Evolutionary conservation across 495 filamentous ascomycete genomes (phyloP), one percentile per base, ranked within the genome.

Genomic region (Penicillium pulvis): DNA sequence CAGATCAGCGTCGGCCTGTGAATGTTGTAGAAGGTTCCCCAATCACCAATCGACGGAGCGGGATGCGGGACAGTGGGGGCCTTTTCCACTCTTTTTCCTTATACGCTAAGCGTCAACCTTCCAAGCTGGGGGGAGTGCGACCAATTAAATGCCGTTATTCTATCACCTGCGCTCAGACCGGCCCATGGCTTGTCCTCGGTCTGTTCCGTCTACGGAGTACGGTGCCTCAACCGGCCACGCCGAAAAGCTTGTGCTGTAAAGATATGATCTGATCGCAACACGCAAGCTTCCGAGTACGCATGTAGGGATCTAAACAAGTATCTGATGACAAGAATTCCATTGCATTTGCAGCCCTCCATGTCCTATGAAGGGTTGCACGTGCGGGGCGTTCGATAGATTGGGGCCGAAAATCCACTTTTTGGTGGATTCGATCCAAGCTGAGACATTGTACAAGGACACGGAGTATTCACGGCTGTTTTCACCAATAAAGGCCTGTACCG

Each of bases 81-180:
- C 20, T 24, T 47, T 47, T 48, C 43, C 43, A 56, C 30, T 7
- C 17, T 48, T 46, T 14, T 48, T 24, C 2, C 28, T 7, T 43
- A 19, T 16, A 14, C 39, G 39, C 24, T 56, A 24, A 50, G 55
- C 55, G 26, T 31, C 31, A 9, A 49, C 31, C 20, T 16, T 30
- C 33, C 47, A 12, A 24, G 6, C 19, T 26, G 26, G 35, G 47
- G 16, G n/a, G 9, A 28, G 26, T 28, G 28, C 28, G 33, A 41
- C 57, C 57, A 59, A 59, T 59, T n/a, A 59, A 42, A 49, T 33
- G 2, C n/a, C 16, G 26, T 42, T 0, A 41, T 30, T 59, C 43
- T 59, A 59, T 59, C 57, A 54, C 23, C 45, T 45, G 17, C 43
- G 23, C 45, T 47, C 45, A 28, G 45, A 16, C 19, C 9, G n/a